Percentiles rank a stretch among this genome's conserved stretches.
Evolutionary conservation across 306 rosid species (phyloP).

Genomic region (Potentilla sterilis): DNA sequence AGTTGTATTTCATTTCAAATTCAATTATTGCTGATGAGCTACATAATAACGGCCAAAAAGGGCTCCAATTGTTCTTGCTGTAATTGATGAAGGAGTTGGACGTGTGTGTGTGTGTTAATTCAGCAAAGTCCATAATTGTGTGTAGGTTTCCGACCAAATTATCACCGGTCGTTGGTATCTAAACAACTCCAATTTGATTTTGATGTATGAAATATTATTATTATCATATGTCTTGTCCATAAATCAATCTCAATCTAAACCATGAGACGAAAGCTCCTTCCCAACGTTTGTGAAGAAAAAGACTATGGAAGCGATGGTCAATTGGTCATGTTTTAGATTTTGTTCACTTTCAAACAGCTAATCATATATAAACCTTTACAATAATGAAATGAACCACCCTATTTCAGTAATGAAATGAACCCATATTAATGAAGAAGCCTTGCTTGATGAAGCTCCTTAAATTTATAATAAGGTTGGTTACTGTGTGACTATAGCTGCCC

Average conservation of each 20-base stretch:
- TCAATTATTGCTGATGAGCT: not conserved
- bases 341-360: conserved; percentile 34
- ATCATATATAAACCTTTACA: not conserved
- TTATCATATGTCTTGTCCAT: conserved; percentile 11
- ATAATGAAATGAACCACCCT: not conserved
- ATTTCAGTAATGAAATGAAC: not conserved
- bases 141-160: conserved; percentile 26
- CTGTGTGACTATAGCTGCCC: no score
- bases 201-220: not conserved
- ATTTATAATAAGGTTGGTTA: no score
- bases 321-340: conserved; percentile 1
- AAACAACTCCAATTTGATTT: conserved; percentile 1
- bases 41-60: not conserved
- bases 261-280: conserved; percentile 10
- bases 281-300: conserved; percentile 17
- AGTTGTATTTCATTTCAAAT: not conserved
- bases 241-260: conserved; percentile 11
- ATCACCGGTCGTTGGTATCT: conserved; percentile 8
- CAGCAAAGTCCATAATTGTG: not conserved
- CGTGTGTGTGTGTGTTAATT: not conserved
- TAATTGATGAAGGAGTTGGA: not conserved
- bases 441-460: not conserved
- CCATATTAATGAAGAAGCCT: not conserved
- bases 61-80: not conserved
- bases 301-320: conserved; percentile 22